Evolutionary conservation across 164 flowering plant species (phyloP).

Genomic region (Piper betle): DNA sequence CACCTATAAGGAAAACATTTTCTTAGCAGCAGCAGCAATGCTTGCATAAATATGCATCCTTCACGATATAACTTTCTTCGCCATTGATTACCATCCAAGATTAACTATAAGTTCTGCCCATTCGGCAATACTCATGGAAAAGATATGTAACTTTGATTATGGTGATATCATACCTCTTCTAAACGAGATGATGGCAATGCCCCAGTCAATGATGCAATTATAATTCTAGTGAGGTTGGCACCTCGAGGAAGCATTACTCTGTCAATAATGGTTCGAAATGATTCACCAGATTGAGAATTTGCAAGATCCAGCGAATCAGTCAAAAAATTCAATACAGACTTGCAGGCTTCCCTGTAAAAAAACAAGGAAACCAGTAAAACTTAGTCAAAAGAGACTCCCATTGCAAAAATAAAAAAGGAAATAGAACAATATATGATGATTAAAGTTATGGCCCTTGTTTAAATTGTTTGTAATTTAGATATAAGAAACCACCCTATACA

Average conservation of each 20-base stretch:
- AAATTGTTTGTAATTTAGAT: too few species aligned
- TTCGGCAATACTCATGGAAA: neutral
- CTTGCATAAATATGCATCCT: neutral
- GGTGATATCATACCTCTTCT: conserved; percentile 42
- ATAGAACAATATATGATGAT: neutral
- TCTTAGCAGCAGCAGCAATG: neutral
- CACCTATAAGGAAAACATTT: conserved; percentile 30
- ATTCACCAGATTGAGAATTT: conserved; percentile 42
- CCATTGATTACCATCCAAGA: neutral
- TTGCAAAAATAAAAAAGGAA: neutral
- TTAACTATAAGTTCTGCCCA: neutral
- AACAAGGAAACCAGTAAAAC: neutral
- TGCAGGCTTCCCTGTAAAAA: conserved; percentile 84
- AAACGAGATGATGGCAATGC: conserved; percentile 87
- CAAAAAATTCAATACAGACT: conserved; percentile 81
- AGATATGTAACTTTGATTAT: neutral
- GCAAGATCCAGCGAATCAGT: conserved; percentile 76
- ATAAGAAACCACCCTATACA: too few species aligned
- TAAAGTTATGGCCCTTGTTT: too few species aligned
- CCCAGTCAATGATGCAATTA: conserved; percentile 85
- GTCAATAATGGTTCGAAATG: conserved; percentile 47
- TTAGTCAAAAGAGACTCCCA: neutral
- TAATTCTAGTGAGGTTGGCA: conserved; percentile 53
- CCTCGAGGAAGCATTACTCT: conserved; percentile 80
- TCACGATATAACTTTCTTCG: neutral